Percentiles rank a stretch among this genome's conserved stretches.
These are phyloP conservation scores for Iris macrosiphon DNA, from an alignment of 106 monocot genomes.

Conservation along the genomic window DNA sequence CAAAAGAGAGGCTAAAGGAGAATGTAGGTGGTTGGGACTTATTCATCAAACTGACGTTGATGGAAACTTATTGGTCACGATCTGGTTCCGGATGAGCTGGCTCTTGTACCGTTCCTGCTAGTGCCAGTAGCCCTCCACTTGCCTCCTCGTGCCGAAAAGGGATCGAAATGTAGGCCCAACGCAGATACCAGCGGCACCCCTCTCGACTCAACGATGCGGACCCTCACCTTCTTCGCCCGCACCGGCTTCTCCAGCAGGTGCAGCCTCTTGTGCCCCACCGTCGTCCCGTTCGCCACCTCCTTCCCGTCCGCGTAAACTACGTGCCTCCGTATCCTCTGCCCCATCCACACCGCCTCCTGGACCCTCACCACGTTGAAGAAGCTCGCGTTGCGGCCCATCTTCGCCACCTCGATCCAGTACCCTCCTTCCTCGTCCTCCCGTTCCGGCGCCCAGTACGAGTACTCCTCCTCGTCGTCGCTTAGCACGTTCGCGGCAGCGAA, in stretches of 20 bases:
- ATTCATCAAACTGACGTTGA: no score
- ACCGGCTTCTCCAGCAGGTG: constrained; percentile 40
- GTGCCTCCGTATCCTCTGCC: constrained; percentile 56
- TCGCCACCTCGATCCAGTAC: constrained; percentile 51
- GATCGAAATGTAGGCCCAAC: constrained; percentile 76
- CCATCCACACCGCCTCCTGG: constrained; percentile 68
- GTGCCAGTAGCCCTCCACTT: constrained; percentile 6
- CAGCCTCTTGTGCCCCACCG: constrained; percentile 78
- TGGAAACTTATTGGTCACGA: no score
- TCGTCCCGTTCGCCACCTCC: constrained; percentile 51
- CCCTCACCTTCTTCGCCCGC: constrained; percentile 28
- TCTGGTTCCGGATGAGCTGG: no score
- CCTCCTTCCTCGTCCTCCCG: background rate
- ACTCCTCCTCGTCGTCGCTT: constrained; percentile 38
- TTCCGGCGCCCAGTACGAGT: constrained; percentile 80
- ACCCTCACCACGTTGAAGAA: constrained; percentile 86
- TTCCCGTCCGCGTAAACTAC: constrained; percentile 49
- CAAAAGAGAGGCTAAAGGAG: no score
- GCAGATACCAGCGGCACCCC: constrained; percentile 51
- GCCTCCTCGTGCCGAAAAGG: constrained; percentile 8
- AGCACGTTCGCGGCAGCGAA: constrained; percentile 47
- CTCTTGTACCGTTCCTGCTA: background rate
- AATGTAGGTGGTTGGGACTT: no score
- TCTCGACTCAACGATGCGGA: constrained; percentile 36
- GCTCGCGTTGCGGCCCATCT: background rate